Evolutionary conservation across 1,284 basidiomycete species (phyloP), one percentile per base, ranked within the genome.

Genomic region (Ceratobasidium sp.): DNA sequence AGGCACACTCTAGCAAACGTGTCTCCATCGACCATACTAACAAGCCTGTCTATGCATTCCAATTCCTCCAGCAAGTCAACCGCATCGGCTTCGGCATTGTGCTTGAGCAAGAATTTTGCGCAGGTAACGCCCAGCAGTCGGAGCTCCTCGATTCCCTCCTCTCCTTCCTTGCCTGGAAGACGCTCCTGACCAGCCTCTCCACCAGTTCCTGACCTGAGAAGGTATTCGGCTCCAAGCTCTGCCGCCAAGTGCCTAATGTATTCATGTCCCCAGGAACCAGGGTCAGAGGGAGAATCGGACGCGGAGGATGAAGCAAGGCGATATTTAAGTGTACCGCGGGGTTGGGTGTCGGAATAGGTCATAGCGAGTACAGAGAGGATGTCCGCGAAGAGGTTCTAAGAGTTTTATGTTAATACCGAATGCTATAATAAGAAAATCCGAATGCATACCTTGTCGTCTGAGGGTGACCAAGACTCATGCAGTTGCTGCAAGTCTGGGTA

Each of bases 291-390:
- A 1, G 92, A 90, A 54, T 90, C 87, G 28, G 88, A 83, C 23
- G 91, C 89, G 68, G 94, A 88, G n/a, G 91, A 90, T 9, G 96
- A 94, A 68, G 95, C 89, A 48, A 98, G 89, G 75, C 96, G 93
- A 86, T 97, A 98, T 81, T 92, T 91, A 40, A 99, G 92, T 1
- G 98, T 99, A 77, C 98, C 98, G 73, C 97, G 90, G 13, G 96
- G 91, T 90, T 96, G 87, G 20, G 96, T 98, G 86, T 99, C 97
- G 6, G 97, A 98, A 85, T 99, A 99, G 23, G 98, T 99, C 98
- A 99, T 99, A n/a, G 97, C 98, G 67, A 99, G 92, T 3, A 99
- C 98, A 38, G 97, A 99, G 44, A 99, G 90, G 80, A 99, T 98
- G 81, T 99, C 97, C n/a, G 97, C 96, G 82, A 99, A 97, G 46